Evolutionary conservation across 2,329 filamentous ascomycete species (phyloP), one percentile per base, ranked within the genome.

Genomic region (Alternaria sp.): DNA sequence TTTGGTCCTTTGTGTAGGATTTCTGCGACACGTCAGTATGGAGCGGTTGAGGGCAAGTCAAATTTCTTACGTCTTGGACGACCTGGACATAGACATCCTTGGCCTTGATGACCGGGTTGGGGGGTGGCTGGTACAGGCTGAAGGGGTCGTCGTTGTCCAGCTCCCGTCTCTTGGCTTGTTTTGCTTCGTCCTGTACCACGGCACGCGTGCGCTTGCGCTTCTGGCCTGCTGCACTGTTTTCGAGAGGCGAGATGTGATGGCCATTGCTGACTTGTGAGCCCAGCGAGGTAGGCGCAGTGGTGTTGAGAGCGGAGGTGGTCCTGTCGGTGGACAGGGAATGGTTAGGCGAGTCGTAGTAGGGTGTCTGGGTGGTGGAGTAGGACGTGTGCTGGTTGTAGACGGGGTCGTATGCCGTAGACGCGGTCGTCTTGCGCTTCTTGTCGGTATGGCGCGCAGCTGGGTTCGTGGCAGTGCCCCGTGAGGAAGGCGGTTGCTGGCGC

Each of bases 151-250:
- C 87, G 39, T 88, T 66, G 71, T 93, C 91, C 44, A 91, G 81
- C 72, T 95, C 91, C 70, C 90, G 87, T 67, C 90, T 85, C 70
- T 80, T 80, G 28, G 77, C 76, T 59, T 78, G 72, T 77, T 93
- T 94, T 55, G 91, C 89, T 77, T 96, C 92, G 75, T 93, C 92
- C 72, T 92, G 91, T 57, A 89, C 85, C 66, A 94, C 91, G 68
- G 94, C 91, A 62, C 92, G 88, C 44, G 91, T 93, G 62, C 95
- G 88, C 81, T 97, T 97, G 72, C 94, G 87, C 82, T 98, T 98
- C 78, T 95, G 91, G 34, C 93, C 92, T n/a, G 88, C 83, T 53
- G 86, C 84, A 32, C 83, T 82, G 51, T 89, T 86, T 64, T 90
- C 89, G 67, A 89, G 68, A 32, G 78, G 78, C 36, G 77, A 87